Evolutionary conservation across 192 early-diverging fungal species (phyloP).

Genomic region (Linnemannia elongata): DNA sequence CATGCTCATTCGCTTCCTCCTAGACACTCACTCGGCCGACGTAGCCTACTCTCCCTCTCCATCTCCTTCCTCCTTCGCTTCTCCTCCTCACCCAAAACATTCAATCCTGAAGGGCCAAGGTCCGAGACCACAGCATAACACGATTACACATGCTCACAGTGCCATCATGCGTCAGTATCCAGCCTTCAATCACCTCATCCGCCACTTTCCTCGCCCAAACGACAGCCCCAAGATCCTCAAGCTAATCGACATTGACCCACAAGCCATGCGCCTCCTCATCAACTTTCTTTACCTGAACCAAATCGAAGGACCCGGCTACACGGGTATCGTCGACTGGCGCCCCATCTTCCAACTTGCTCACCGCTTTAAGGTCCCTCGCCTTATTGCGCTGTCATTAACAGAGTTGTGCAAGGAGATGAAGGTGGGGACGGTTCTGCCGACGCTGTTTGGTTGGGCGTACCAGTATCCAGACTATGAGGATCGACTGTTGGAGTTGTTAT

Average conservation of each 20-base stretch:
- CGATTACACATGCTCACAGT: neutral
- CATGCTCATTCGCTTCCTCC: slow-evolving; percentile 3
- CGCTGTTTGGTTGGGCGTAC: slow-evolving; percentile 21
- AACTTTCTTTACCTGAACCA: slow-evolving; percentile 24
- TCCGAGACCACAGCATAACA: neutral
- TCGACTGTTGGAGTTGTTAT: neutral
- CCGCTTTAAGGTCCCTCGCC: neutral
- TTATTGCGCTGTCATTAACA: neutral
- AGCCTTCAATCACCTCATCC: neutral
- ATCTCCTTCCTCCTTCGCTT: neutral
- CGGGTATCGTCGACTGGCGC: slow-evolving; percentile 16
- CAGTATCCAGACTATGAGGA: slow-evolving; percentile 21
- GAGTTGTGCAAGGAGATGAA: neutral
- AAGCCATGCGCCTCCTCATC: slow-evolving; percentile 15
- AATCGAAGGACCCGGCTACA: slow-evolving; percentile 25
- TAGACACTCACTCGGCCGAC: neutral
- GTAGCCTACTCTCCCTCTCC: neutral
- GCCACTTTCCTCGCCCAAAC: neutral
- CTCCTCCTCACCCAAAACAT: too few species aligned
- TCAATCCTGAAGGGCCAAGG: too few species aligned
- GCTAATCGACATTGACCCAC: neutral
- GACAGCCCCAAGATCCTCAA: neutral
- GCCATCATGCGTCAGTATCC: slow-evolving; percentile 20
- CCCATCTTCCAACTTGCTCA: slow-evolving; percentile 18
- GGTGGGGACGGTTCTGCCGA: neutral